phyloP scores from a whole-genome alignment of 257 asterid genomes.

The Phtheirospermum japonicum region DNA sequence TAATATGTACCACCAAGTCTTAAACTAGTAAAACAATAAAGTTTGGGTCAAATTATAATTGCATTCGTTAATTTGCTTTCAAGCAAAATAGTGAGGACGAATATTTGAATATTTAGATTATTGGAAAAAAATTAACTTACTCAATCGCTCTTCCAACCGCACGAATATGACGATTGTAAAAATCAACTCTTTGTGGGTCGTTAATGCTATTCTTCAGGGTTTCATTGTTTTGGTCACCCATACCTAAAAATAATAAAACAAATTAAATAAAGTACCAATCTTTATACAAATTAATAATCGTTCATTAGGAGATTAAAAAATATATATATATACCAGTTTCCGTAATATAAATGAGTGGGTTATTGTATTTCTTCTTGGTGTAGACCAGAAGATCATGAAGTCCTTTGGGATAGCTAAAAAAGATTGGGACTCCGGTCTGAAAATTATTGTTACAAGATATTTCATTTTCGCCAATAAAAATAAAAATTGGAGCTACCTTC shows the following conservation, averaged over 20 bases:
- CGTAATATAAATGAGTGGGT: conserved; percentile 40
- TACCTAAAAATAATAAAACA: conserved; percentile 19
- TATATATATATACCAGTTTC: conserved; percentile 38
- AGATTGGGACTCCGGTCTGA: conserved; percentile 40
- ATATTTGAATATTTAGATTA: no score
- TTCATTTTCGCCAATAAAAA: no score
- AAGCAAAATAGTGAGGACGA: no score
- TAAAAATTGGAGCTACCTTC: no score
- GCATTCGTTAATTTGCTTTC: no score
- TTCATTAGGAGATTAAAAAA: no score
- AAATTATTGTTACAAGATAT: no score
- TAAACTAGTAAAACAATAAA: no score
- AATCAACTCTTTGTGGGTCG: conserved; percentile 34
- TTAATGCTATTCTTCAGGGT: conserved; percentile 1
- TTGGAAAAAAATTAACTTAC: no score
- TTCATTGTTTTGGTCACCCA: conserved; percentile 21
- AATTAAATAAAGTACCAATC: neutral
- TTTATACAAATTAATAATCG: no score
- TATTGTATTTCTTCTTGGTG: conserved; percentile 40
- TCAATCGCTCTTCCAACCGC: conserved; percentile 36
- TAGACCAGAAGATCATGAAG: conserved; percentile 39
- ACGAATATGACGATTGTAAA: conserved; percentile 36
- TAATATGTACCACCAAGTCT: no score
- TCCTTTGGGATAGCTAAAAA: conserved; percentile 42
- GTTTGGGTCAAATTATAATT: no score